Conservation (phyloP, 1,284 basidiomycete genomes). For the Calocybe gambosa region DNA sequence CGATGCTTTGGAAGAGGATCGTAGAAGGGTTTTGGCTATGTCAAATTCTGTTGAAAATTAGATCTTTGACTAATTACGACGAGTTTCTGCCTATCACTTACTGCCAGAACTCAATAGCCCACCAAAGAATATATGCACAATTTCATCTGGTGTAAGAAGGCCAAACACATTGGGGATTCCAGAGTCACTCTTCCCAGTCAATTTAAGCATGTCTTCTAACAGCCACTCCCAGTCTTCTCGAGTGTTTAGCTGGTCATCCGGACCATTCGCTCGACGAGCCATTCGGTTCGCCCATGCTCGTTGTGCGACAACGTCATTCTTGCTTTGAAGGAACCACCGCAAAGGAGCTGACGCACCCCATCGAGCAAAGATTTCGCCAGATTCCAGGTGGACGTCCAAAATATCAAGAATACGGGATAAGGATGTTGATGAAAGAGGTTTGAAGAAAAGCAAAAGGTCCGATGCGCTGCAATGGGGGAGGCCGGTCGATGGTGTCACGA, state of each 20-base stretch:
- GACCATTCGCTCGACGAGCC: constrained; percentile 65
- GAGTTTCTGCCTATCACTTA: constrained; percentile 42
- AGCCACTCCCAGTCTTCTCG: constrained; percentile 80
- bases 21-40: constrained; percentile 66
- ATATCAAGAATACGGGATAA: constrained; percentile 82
- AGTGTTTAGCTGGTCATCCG: constrained; percentile 48
- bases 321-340: constrained; percentile 81
- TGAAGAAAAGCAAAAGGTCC: constrained; percentile 81
- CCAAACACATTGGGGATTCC: constrained; percentile 74
- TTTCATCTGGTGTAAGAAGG: constrained; percentile 61
- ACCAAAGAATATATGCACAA: constrained; percentile 74
- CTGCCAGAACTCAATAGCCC: constrained; percentile 82
- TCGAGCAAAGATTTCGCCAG: constrained; percentile 82
- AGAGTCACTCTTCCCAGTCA: constrained; percentile 61
- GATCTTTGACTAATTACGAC: not conserved
- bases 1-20: constrained; percentile 44
- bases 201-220: constrained; percentile 83
- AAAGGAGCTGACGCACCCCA: constrained; percentile 81
- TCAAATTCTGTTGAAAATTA: constrained; percentile 58
- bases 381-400: constrained; percentile 89
- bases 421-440: constrained; percentile 64
- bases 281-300: constrained; percentile 82
- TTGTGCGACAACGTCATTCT: constrained; percentile 62
- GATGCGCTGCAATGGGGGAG: constrained; percentile 51
- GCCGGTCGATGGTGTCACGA: constrained; percentile 68